phyloP scores from a whole-genome alignment of 176 grass and related monocot species.

The Sorghum bicolor region Sorghum_bicolor_NCBIv3 NC_012870.2:12367001-12367500 shows the following conservation, averaged over 20 bases:
- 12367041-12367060: constrained; percentile 93
- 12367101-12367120: constrained; percentile 50
- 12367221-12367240: neutral
- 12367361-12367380: neutral
- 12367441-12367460: neutral
- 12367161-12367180: neutral
- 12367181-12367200: neutral
- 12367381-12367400: neutral
- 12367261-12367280: neutral
- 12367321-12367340: constrained; percentile 29
- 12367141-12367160: constrained; percentile 68
- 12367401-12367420: neutral
- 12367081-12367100: constrained; percentile 49
- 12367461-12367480: neutral
- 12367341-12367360: neutral
- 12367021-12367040: constrained; percentile 80
- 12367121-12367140: constrained; percentile 71
- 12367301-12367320: constrained; percentile 58
- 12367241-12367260: neutral
- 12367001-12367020: constrained; percentile 51
- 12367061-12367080: constrained; percentile 74
- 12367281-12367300: constrained; percentile 53
- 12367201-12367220: too few relatives aligned
- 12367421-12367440: neutral
- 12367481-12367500: neutral